Conservation (phyloP, 1,284 basidiomycete genomes). For the Puccinia polysora region DNA sequence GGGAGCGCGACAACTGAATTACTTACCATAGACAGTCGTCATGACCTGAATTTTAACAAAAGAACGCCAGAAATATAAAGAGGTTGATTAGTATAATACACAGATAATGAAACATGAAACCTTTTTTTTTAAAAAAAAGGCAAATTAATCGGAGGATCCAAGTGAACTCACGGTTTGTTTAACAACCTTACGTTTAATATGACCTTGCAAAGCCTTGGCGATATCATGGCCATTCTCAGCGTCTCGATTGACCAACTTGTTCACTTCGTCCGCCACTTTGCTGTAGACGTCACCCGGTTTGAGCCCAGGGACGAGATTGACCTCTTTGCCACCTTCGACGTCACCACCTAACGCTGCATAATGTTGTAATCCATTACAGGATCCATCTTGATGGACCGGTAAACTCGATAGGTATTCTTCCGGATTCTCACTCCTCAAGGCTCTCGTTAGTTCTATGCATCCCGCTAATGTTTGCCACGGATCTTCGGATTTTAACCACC, state of each 20-base stretch:
- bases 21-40: constrained; percentile 90
- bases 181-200: constrained; percentile 87
- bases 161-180: constrained; percentile 76
- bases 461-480: constrained; percentile 95
- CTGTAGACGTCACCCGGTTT: constrained; percentile 93
- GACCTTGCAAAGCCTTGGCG: constrained; percentile 68
- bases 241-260: constrained; percentile 55
- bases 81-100: not conserved
- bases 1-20: not conserved
- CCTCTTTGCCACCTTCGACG: constrained; percentile 77
- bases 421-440: constrained; percentile 71
- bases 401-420: constrained; percentile 67
- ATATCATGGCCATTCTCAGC: constrained; percentile 59
- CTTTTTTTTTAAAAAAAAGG: not conserved
- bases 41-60: constrained; percentile 63
- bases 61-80: not conserved
- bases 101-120: not conserved
- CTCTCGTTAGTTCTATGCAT: constrained; percentile 77
- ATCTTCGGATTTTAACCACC: constrained; percentile 78
- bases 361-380: constrained; percentile 97
- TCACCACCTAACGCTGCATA: constrained; percentile 98
- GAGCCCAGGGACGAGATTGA: constrained; percentile 82
- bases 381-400: constrained; percentile 96
- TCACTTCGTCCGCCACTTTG: constrained; percentile 79
- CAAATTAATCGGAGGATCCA: not conserved